Evolutionary conservation across 169 alveolate genomes (phyloP), one percentile per base, ranked within the genome.

Genomic region (Eimeria brunetti): DNA sequence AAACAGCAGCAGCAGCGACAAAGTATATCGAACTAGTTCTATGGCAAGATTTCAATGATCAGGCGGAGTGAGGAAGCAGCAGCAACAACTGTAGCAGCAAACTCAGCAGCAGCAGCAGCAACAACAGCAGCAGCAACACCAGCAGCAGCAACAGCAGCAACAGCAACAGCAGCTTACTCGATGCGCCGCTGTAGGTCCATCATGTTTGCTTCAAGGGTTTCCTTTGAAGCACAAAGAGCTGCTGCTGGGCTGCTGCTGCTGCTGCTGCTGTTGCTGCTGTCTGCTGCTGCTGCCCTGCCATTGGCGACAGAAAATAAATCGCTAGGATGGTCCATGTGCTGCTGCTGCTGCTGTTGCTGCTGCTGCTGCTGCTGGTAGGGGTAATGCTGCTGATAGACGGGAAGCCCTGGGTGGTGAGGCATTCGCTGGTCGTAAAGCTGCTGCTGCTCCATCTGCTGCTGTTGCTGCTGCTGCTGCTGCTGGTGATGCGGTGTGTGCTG

Each of bases 301-400:
- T 16, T 24, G 22, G 67, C 14, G n/a, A 22, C 36, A 64, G 75
- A 12, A 30, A 18, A 30, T 7, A 7, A 27, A 30, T 30, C 76
- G 76, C n/a, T 64, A 18, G n/a, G 76, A 18, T 73, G 83, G 33
- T 33, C 7, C 46, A 38, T 20, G 51, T 38, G 51, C 83, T 73
- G 83, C 83, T 73, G 83, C 83, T 73, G 83, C 83, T 67, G 78
- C 18, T 14, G 78, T 1, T n/a, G 83, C 83, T 73, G 83, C 51
- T 73, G 83, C 83, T 24, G 83, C n/a, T 73, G 46, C 46, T n/a
- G 83, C 46, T 30, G 41, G 14, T 64, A 64, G 41, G n/a, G 76
- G 6, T 64, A 18, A 6, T 64, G 76, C 76, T 11, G 76, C 36
- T 7, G 76, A 18, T 64, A 30, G 36, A 30, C 33, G 36, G n/a